These are phyloP conservation scores for Lepiota brunneoincarnata DNA, from an alignment of 768 basidiomycete genomes.

Conservation along the genomic window DNA sequence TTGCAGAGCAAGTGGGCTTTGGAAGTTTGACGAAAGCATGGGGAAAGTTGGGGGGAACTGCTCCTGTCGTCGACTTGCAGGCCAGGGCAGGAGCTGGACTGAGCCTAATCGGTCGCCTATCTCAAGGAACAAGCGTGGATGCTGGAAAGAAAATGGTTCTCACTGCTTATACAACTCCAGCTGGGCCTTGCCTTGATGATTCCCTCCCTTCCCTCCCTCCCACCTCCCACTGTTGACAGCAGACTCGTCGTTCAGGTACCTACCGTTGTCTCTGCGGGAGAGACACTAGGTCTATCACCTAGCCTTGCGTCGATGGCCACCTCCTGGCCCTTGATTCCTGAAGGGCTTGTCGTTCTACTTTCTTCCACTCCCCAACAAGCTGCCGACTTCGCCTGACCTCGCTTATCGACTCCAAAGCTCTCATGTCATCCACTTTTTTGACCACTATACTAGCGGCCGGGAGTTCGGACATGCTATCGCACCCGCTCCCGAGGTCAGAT, in stretches of 20 bases:
- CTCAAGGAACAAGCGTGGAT: constrained; percentile 75
- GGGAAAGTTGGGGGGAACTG: constrained; percentile 42
- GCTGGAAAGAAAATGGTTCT: constrained; percentile 55
- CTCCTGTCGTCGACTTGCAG: constrained; percentile 68
- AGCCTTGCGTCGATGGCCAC: constrained; percentile 68
- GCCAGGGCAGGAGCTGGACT: constrained; percentile 84
- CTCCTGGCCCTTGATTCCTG: constrained; percentile 57
- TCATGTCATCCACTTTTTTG: constrained; percentile 89
- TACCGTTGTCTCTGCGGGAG: constrained; percentile 61
- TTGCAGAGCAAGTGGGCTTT: constrained; percentile 83
- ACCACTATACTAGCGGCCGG: constrained; percentile 77
- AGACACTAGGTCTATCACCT: constrained; percentile 71
- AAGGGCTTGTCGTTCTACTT: constrained; percentile 68
- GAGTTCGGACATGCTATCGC: constrained; percentile 62
- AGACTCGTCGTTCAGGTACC: constrained; percentile 86
- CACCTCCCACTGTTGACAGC: constrained; percentile 55
- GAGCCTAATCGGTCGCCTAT: constrained; percentile 73
- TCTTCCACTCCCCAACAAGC: constrained; percentile 85
- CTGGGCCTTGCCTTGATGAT: constrained; percentile 85
- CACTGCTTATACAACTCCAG: constrained; percentile 80
- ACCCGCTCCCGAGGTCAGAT: constrained; percentile 31
- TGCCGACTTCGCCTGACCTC: constrained; percentile 69
- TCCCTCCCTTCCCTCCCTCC: constrained; percentile 71
- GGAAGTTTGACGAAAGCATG: constrained; percentile 70
- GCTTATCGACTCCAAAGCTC: constrained; percentile 65